These are phyloP conservation scores for Alisma plantagoaquatica DNA, from an alignment of 106 monocot genomes.

Conservation along the genomic window DNA sequence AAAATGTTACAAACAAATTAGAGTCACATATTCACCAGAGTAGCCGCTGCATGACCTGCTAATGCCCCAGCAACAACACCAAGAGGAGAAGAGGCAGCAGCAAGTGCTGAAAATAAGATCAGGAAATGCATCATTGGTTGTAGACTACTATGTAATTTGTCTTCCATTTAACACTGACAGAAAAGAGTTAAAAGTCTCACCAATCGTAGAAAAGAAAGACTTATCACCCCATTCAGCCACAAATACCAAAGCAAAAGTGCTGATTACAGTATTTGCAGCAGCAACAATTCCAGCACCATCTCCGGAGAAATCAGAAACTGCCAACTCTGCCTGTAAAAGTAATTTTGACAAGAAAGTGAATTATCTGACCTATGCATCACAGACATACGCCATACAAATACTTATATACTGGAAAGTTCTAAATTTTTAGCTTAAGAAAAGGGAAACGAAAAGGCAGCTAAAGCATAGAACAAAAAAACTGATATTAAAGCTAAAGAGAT, in stretches of 20 bases:
- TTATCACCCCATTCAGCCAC: conserved; percentile 99
- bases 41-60: conserved; percentile 92
- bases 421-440: no score
- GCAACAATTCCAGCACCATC: conserved; percentile 74
- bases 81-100: conserved; percentile 94
- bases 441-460: no score
- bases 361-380: no score
- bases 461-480: no score
- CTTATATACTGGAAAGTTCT: no score
- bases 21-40: conserved; percentile 39
- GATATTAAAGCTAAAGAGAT: no score
- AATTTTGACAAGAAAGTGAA: no score
- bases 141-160: background rate
- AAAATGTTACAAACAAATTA: background rate
- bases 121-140: background rate
- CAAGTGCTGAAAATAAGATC: conserved; percentile 73
- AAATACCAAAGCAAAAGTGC: conserved; percentile 92
- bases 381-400: no score
- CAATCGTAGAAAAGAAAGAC: conserved; percentile 97
- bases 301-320: conserved; percentile 75
- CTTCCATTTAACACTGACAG: background rate
- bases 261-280: conserved; percentile 69
- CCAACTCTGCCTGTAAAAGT: conserved; percentile 72
- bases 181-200: conserved; percentile 21
- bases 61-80: conserved; percentile 88